phyloP scores from a whole-genome alignment of 306 rosid species.

The Vigna angularis region DNA sequence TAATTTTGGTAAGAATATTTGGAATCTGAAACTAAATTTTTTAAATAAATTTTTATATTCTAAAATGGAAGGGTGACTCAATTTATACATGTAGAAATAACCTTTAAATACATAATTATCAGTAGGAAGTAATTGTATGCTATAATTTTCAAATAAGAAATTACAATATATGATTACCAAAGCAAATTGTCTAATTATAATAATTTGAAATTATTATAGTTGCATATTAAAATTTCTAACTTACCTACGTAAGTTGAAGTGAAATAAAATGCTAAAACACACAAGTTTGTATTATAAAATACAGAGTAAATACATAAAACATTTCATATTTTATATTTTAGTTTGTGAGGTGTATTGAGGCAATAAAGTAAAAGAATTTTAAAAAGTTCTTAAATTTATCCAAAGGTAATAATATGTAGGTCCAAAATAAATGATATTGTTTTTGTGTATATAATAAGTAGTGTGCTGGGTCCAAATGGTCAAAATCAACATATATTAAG shows the following conservation, averaged over 20 bases:
- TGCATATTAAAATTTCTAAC: neutral
- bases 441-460: conserved; percentile 18
- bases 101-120: too few relatives aligned
- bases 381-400: neutral
- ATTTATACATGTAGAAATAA: too few relatives aligned
- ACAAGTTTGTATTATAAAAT: neutral
- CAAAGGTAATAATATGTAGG: conserved; percentile 34
- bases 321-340: neutral
- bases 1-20: too few relatives aligned
- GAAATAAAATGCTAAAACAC: neutral
- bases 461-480: conserved; percentile 25
- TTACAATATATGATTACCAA: too few relatives aligned
- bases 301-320: neutral
- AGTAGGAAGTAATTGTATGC: too few relatives aligned
- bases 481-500: neutral
- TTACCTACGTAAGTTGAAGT: neutral
- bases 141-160: neutral
- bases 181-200: neutral
- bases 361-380: neutral
- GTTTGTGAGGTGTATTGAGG: neutral
- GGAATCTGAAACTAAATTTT: too few relatives aligned
- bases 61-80: too few relatives aligned
- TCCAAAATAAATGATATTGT: conserved; percentile 40
- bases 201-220: neutral
- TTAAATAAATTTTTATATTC: too few relatives aligned